These are phyloP conservation scores for Metarhizium humberi DNA, from an alignment of 2,329 filamentous ascomycete genomes.

Conservation along the genomic window DNA sequence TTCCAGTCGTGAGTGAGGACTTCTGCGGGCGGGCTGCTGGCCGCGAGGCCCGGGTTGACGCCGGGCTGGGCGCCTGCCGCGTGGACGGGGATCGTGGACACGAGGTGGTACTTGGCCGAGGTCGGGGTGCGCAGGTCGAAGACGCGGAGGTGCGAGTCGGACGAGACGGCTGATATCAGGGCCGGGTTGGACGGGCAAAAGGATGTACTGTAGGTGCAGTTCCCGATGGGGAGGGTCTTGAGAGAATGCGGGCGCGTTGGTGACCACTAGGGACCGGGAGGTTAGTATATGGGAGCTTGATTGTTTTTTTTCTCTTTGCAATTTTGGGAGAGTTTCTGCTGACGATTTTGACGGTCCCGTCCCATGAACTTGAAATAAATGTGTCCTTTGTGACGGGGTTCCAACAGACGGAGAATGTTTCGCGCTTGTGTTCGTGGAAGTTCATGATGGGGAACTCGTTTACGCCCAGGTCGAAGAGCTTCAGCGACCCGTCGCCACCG, in stretches of 20 bases:
- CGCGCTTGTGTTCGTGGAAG: slow-evolving; percentile 87
- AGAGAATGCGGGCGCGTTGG: slow-evolving; percentile 67
- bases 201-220: slow-evolving; percentile 86
- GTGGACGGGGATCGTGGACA: slow-evolving; percentile 75
- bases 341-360: slow-evolving; percentile 86
- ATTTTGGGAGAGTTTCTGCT: slow-evolving; percentile 11
- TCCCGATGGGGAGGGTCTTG: slow-evolving; percentile 80
- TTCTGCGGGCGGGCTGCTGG: slow-evolving; percentile 59
- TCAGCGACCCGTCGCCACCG: slow-evolving; percentile 87
- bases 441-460: slow-evolving; percentile 80
- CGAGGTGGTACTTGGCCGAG: slow-evolving; percentile 80
- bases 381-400: slow-evolving; percentile 84
- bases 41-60: slow-evolving; percentile 18
- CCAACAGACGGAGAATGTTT: slow-evolving; percentile 90
- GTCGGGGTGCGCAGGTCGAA: slow-evolving; percentile 87
- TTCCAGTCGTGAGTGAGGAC: slow-evolving; percentile 97
- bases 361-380: slow-evolving; percentile 90
- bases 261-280: slow-evolving; percentile 55
- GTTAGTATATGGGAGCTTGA: not conserved
- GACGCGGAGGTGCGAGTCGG: slow-evolving; percentile 79
- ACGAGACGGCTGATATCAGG: slow-evolving; percentile 77
- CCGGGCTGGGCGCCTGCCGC: slow-evolving; percentile 43
- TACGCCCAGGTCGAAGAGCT: slow-evolving; percentile 80
- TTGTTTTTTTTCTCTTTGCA: too few relatives aligned
- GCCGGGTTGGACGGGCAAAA: slow-evolving; percentile 85